A percentile compares a stretch with the other conserved stretches of the same genome.
phyloP scores from a whole-genome alignment of 208 protist species.

The Tritrichomonas musculus region DNA sequence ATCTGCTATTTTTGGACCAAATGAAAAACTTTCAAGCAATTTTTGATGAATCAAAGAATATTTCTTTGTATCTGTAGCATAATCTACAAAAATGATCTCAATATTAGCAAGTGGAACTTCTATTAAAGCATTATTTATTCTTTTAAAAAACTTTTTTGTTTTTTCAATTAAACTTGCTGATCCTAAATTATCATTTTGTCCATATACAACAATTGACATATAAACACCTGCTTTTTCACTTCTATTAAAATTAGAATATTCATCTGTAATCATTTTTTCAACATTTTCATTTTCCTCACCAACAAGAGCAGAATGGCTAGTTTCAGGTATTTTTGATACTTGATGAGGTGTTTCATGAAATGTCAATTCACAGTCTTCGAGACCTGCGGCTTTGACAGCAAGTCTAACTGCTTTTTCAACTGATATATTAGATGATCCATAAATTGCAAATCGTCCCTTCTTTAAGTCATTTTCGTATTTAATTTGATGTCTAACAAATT shows the following conservation, averaged over 20 bases:
- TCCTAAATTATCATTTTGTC: slow-evolving; percentile 11
- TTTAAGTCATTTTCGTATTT: background rate
- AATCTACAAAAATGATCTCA: slow-evolving; percentile 27
- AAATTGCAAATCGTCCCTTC: background rate
- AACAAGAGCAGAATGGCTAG: background rate
- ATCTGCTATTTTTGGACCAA: background rate
- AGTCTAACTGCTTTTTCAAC: background rate
- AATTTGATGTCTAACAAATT: background rate
- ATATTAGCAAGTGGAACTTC: background rate
- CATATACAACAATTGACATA: background rate
- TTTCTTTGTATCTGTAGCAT: background rate
- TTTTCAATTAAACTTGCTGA: background rate
- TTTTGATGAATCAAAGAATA: background rate
- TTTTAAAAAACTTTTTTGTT: background rate
- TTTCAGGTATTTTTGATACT: background rate
- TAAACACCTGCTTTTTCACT: background rate
- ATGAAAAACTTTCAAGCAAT: background rate
- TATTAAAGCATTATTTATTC: background rate
- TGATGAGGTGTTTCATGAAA: background rate
- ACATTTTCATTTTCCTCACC: background rate
- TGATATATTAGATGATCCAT: background rate
- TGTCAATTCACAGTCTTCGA: background rate
- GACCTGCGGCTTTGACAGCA: background rate
- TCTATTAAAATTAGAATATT: background rate
- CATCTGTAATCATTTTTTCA: background rate